phyloP scores from a whole-genome alignment of 2,329 filamentous ascomycete species.

The Aspergillus hortae region DNA sequence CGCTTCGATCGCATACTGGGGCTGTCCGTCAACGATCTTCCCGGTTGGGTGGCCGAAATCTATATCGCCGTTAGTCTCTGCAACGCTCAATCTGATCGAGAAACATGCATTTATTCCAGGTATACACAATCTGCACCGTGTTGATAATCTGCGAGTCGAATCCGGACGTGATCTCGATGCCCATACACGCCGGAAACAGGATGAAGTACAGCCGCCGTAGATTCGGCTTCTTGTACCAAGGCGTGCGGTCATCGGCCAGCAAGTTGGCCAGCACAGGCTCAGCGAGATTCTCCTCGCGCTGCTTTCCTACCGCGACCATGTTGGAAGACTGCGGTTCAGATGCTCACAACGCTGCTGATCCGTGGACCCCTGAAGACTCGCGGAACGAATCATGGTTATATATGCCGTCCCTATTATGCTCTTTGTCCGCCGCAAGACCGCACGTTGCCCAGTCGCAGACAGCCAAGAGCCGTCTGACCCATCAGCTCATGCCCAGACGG shows the following conservation, averaged over 20 bases:
- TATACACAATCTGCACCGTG: slow-evolving; percentile 38
- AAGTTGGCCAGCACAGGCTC: slow-evolving; percentile 21
- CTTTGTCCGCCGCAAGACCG: not conserved
- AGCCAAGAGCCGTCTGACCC: not conserved
- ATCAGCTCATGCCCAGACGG: not conserved
- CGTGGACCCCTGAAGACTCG: not conserved
- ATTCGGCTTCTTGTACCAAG: slow-evolving; percentile 60
- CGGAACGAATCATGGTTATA: not conserved
- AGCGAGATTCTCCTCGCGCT: slow-evolving; percentile 22
- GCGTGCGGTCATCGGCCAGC: slow-evolving; percentile 34
- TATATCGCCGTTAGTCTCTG: slow-evolving; percentile 9
- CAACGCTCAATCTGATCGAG: not conserved
- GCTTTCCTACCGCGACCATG: slow-evolving; percentile 21
- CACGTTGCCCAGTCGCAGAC: not conserved
- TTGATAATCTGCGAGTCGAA: slow-evolving; percentile 55
- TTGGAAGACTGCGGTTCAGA: not conserved
- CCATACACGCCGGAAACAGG: slow-evolving; percentile 59
- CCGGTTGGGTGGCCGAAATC: slow-evolving; percentile 22
- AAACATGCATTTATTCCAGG: slow-evolving; percentile 35
- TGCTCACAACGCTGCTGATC: not conserved
- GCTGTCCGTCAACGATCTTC: slow-evolving; percentile 12
- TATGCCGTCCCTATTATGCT: not conserved
- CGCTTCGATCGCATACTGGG: slow-evolving; percentile 17
- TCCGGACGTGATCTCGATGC: slow-evolving; percentile 60
- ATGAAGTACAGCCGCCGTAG: slow-evolving; percentile 55